Conservation (phyloP, 148 eudicot species). For the Chenopodium berlandieri region DNA sequence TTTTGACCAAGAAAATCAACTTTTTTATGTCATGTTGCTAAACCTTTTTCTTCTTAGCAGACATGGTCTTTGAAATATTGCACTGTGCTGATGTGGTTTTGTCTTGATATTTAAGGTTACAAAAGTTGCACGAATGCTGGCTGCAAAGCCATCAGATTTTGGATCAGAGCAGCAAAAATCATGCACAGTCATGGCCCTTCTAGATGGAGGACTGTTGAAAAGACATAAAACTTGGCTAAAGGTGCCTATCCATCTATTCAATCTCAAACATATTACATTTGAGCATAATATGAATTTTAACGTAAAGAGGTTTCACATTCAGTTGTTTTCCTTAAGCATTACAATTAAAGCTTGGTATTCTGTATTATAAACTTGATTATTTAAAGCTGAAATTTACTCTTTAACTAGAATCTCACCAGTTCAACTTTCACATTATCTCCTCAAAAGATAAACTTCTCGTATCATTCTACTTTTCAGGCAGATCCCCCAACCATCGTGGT, state of each 20-base stretch:
- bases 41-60: no score
- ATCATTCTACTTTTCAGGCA: constrained; percentile 45
- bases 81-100: constrained; percentile 23
- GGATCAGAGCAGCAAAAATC: constrained; percentile 46
- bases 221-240: constrained; percentile 93
- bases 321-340: not conserved
- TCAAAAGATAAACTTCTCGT: not conserved
- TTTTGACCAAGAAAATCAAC: no score
- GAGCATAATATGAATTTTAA: no score
- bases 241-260: constrained; percentile 39
- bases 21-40: no score
- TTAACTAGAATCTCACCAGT: not conserved
- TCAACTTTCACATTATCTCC: not conserved
- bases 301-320: not conserved
- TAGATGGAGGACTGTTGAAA: constrained; percentile 90
- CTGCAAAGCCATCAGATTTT: constrained; percentile 48
- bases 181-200: constrained; percentile 89
- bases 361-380: not conserved
- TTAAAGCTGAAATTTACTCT: not conserved
- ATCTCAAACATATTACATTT: not conserved
- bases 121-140: constrained; percentile 86
- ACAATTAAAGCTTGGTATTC: not conserved
- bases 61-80: not conserved
- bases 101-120: constrained; percentile 51
- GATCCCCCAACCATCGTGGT: constrained; percentile 90